Percentiles rank a stretch among this genome's conserved stretches.
Evolutionary conservation across 352 stramenopile genomes (phyloP).

Genomic region (Phytophthora constricta): DNA sequence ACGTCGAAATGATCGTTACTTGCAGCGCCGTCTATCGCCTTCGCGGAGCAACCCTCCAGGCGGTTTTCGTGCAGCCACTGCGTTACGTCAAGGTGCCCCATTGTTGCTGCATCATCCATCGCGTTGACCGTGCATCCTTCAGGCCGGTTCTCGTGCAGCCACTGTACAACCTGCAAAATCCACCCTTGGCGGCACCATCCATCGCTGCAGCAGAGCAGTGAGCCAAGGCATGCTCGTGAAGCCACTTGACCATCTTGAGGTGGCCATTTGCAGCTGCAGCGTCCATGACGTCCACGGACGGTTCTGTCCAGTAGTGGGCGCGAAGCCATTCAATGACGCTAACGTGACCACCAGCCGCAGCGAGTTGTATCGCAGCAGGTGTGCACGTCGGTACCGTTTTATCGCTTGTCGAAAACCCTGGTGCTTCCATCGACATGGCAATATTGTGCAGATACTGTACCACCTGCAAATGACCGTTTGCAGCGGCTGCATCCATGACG

Average conservation of each 20-base stretch:
- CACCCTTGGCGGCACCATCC: constrained; percentile 26
- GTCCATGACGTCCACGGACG: constrained; percentile 29
- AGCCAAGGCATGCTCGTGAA: constrained; percentile 21
- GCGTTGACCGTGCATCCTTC: constrained; percentile 42
- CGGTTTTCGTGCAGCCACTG: constrained; percentile 35
- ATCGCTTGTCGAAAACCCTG: not conserved
- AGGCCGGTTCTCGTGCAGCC: constrained; percentile 28
- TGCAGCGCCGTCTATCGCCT: constrained; percentile 34
- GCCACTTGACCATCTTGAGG: constrained; percentile 35
- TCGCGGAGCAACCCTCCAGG: constrained; percentile 27
- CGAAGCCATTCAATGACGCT: constrained; percentile 41
- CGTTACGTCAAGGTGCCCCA: constrained; percentile 28
- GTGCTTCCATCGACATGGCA: constrained; percentile 18
- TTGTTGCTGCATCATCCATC: constrained; percentile 39
- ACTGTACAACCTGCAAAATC: constrained; percentile 30
- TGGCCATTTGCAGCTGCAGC: constrained; percentile 30
- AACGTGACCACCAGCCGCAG: constrained; percentile 23
- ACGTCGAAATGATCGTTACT: constrained; percentile 42
- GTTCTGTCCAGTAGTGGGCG: constrained; percentile 24
- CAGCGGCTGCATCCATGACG: constrained; percentile 40
- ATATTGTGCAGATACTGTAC: constrained; percentile 33
- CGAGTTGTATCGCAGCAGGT: constrained; percentile 26
- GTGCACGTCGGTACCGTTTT: constrained; percentile 24
- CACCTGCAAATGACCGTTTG: constrained; percentile 40
- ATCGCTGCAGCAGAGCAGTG: constrained; percentile 32